These are phyloP conservation scores for Globisporangium apiculatum DNA, from an alignment of 352 stramenopile genomes.

Conservation along the genomic window DNA sequence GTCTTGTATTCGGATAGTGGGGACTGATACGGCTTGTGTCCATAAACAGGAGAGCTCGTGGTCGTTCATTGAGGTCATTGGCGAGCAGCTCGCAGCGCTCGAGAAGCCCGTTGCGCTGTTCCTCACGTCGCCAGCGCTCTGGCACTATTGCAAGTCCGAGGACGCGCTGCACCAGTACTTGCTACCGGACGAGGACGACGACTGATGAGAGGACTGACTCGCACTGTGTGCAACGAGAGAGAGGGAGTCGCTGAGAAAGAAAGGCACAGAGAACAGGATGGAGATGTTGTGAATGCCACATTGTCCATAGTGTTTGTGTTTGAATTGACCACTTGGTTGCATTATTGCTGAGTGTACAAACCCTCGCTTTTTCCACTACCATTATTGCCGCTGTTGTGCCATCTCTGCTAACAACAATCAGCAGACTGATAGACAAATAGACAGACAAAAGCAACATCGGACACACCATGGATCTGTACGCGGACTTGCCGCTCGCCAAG, in stretches of 20 bases:
- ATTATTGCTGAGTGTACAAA: too few relatives aligned
- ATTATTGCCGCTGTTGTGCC: not conserved
- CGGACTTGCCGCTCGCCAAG: constrained; percentile 62
- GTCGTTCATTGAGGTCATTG: constrained; percentile 77
- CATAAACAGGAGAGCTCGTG: constrained; percentile 60
- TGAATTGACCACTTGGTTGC: too few relatives aligned
- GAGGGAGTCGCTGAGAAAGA: too few relatives aligned
- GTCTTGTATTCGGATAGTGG: not conserved
- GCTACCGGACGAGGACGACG: constrained; percentile 64
- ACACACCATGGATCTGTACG: constrained; percentile 70
- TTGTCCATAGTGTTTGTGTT: too few relatives aligned
- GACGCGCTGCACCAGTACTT: constrained; percentile 74
- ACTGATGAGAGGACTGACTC: constrained; percentile 8
- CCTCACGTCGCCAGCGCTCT: constrained; percentile 56
- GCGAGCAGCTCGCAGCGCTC: constrained; percentile 56
- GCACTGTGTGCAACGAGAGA: too few relatives aligned
- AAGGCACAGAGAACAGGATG: too few relatives aligned
- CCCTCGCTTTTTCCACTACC: too few relatives aligned
- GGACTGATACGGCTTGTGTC: not conserved
- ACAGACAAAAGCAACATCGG: not conserved
- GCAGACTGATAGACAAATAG: not conserved
- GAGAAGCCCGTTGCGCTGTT: constrained; percentile 66
- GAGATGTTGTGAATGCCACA: too few relatives aligned
- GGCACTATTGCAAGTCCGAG: constrained; percentile 82
- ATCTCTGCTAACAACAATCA: not conserved